Evolutionary conservation across 495 filamentous ascomycete genomes (phyloP), one percentile per base, ranked within the genome.

Genomic region (Hypoxylon lenormandii): DNA sequence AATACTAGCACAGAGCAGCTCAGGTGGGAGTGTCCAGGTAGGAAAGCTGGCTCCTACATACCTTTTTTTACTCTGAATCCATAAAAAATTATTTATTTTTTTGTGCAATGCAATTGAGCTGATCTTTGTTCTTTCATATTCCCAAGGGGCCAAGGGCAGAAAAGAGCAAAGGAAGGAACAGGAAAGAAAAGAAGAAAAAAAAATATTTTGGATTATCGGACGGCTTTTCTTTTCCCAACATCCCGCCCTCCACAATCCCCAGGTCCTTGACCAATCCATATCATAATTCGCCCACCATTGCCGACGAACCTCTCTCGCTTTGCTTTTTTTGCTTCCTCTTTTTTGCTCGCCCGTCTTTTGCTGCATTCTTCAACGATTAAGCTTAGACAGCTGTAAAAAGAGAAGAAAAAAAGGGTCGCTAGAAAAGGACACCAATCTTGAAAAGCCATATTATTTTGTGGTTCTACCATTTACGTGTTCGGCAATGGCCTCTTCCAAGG

Each of bases 401-500:
- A 59, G 40, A 65, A 47, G 55, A 67, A n/a, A 55, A 45, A 46
- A 46, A 18, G 5, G 50, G 30, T 36, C 40, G n/a, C n/a, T n/a
- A n/a, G n/a, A n/a, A n/a, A 53, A 62, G 46, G 21, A 4, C 55
- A 28, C 26, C 26, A 28, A 16, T 43, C 3, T 6, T 45, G 5
- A 4, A 13, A 66, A 36, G 30, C 6, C 30, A 11, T 33, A 33
- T 33, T 74, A 62, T 80, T 78, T 78, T 73, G 74, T 74, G 64
- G 59, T 47, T 59, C 60, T 53, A 61, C 62, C 53, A 51, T 72
- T 51, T 73, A 73, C 64, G 68, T 76, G 74, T 77, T 69, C 74
- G 68, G 75, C 80, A 80, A 83, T 84, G 82, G 82, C 82, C 69
- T 84, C 81, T 69, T 84, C 80, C 76, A 83, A 83, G 81, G 82